phyloP scores from a whole-genome alignment of 1,284 basidiomycete species.

The Puccinia horiana region DNA sequence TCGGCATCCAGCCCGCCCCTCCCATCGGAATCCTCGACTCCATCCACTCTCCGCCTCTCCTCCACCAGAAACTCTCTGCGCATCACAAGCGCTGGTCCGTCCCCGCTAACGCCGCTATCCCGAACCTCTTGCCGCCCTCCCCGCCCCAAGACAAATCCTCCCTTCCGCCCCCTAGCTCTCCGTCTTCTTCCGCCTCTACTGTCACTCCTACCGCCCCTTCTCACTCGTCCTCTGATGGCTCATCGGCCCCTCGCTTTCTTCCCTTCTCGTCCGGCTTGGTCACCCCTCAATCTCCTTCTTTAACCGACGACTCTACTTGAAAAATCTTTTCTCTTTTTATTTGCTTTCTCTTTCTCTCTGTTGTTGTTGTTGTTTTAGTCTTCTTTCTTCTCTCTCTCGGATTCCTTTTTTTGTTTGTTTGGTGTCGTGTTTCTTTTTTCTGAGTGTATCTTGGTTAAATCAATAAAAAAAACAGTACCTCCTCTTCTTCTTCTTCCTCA shows the following conservation, averaged over 20 bases:
- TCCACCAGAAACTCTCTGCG: background rate
- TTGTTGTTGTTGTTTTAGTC: too few relatives aligned
- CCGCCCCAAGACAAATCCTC: background rate
- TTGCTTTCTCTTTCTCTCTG: too few relatives aligned
- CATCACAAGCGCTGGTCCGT: background rate
- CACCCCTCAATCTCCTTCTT: conserved; percentile 23
- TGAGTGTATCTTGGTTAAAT: too few relatives aligned
- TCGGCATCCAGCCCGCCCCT: background rate
- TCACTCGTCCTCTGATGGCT: background rate
- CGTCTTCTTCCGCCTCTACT: background rate
- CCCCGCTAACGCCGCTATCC: background rate
- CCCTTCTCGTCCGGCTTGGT: conserved; percentile 27
- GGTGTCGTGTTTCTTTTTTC: too few relatives aligned
- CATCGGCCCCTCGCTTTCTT: too few relatives aligned
- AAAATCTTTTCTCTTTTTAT: too few relatives aligned
- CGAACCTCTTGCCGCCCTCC: background rate
- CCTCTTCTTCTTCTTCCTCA: too few relatives aligned
- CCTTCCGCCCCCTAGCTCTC: background rate
- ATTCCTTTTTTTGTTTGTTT: too few relatives aligned
- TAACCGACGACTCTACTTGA: conserved; percentile 20
- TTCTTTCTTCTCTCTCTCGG: too few relatives aligned
- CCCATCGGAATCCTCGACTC: background rate
- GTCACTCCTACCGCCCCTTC: background rate
- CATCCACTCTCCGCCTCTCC: background rate
- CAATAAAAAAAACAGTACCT: too few relatives aligned